Base-by-base conservation (phyloP, 305 asterid genomes). In the Solanum hybrid region DNA sequence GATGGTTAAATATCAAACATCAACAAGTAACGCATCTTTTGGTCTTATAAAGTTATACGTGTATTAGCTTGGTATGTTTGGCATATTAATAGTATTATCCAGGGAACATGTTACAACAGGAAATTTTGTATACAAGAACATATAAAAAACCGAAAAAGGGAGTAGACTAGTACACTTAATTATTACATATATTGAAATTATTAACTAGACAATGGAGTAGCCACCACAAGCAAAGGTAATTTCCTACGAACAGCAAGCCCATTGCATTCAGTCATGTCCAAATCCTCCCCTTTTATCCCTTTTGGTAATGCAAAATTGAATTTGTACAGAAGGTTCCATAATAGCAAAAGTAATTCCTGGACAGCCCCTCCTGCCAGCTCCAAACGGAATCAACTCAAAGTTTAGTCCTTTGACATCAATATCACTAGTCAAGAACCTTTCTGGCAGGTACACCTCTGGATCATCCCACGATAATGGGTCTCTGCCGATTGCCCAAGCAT, bases 391-490 rank as follows among this genome's bases (percentile, higher is more conserved):
- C 0, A 90, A 24, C 91, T 93, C 90, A 13, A 90, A 88, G 64
- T 90, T 24, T 0, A 6, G 36, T 5, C 93, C 94, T 35, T 6
- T 88, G 11, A 13, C 89, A 20, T 93, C 94, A 2, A 89, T 26
- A 0, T 85, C 20, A 1, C 86, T 71, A n/a, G 92, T 80, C 87
- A 90, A 88, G 39, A 95, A 95, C 16, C 93, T 90, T 14, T 92
- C 95, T 0, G 95, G 96, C 4, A 16, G 5, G 71, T 92, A 94
- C 61, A 90, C 87, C 5, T 92, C 94, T 0, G 91, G 92, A 3
- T 92, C 64, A 3, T 93, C 89, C 96, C 95, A 94, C 2, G 2
- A 80, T 3, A 11, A 37, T 1, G 94, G 94, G 7, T 94, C 95
- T 85, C 94, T 92, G 0, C 84, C 90, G 0, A 94, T 93, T 2